Evolutionary conservation across 208 protist genomes (phyloP), one percentile per base, ranked within the genome.

Genomic region (Phytomonas sp.): DNA sequence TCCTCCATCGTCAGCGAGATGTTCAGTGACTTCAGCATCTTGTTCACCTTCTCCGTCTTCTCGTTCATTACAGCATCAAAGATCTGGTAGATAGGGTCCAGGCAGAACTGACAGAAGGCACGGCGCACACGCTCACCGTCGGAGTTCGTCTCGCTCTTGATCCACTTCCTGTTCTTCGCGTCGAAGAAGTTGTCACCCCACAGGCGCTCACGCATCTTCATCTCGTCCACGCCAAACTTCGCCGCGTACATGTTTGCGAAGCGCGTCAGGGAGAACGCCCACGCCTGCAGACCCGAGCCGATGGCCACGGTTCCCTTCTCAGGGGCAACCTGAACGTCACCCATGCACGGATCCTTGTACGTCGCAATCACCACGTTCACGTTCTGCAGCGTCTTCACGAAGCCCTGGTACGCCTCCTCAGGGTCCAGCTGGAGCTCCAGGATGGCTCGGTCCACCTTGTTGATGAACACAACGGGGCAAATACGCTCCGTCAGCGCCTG

Each of bases 111-210:
- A 79, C 85, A 95, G 92, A 99, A 91, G 30, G 85, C 82, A 66
- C 85, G 82, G 69, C 79, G 82, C 62, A 88, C 83, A 61, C 79
- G 83, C 62, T 88, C 83, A 29, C 83, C 83, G n/a, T 82, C 79
- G 20, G 80, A 67, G 73, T 85, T 84, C 20, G 78, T 89, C 64
- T 89, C 80, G 66, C 73, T 76, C 75, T 87, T 86, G 76, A 89
- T 87, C 86, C 83, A 92, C 73, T 83, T 84, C 79, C 84, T 89
- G 76, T 85, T 85, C 79, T 87, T 87, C 32, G 95, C 75, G 77
- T 99, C 93, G 78, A 98, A 99, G 90, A 97, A 99, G 78, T 95
- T 93, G 80, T 99, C 98, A 73, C 98, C 99, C 98, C 99, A 99
- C 11, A 99, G 93, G 60, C 90, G 85, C 70, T 91, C 74, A 74